Percentiles rank a stretch among this genome's conserved stretches.
phyloP scores from a whole-genome alignment of 2,329 filamentous ascomycete genomes.

The Exophiala calicioides region DNA sequence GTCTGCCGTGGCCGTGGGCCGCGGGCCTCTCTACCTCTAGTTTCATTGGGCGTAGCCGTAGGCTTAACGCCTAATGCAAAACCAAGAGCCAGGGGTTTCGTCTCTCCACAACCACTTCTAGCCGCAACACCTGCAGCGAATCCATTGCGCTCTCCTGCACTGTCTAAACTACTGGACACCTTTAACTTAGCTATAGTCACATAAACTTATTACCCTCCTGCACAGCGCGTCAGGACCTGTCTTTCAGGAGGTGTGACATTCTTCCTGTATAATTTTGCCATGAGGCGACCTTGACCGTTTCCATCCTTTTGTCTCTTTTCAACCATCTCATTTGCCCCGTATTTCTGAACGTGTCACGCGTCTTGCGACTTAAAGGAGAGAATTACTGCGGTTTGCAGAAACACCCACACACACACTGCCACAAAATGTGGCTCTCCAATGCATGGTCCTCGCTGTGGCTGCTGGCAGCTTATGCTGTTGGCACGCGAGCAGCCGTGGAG shows the following conservation, averaged over 20 bases:
- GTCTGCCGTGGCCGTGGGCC: too few relatives aligned
- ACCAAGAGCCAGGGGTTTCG: slow-evolving; percentile 4
- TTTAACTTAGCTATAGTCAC: slow-evolving; percentile 2
- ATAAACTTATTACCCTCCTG: not conserved
- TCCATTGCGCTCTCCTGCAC: not conserved
- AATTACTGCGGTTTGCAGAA: not conserved
- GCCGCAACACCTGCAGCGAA: not conserved
- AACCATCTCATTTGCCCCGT: not conserved
- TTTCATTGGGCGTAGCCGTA: too few relatives aligned
- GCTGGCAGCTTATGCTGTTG: slow-evolving; percentile 39
- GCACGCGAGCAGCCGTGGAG: slow-evolving; percentile 46
- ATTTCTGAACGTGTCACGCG: not conserved
- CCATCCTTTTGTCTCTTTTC: not conserved
- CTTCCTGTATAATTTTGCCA: slow-evolving; percentile 8
- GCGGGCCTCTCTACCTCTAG: too few relatives aligned
- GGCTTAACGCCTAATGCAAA: too few relatives aligned
- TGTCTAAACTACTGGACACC: slow-evolving; percentile 15
- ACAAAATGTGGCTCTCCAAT: slow-evolving; percentile 24
- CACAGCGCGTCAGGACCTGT: not conserved
- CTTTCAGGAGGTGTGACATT: not conserved
- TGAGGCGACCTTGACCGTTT: slow-evolving; percentile 10
- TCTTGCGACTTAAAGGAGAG: not conserved
- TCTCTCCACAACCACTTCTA: slow-evolving; percentile 7
- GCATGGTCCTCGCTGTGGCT: slow-evolving; percentile 29
- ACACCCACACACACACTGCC: not conserved